Conservation (phyloP, 1,284 basidiomycete genomes). For the Moesziomyces parantarcticus region DNA sequence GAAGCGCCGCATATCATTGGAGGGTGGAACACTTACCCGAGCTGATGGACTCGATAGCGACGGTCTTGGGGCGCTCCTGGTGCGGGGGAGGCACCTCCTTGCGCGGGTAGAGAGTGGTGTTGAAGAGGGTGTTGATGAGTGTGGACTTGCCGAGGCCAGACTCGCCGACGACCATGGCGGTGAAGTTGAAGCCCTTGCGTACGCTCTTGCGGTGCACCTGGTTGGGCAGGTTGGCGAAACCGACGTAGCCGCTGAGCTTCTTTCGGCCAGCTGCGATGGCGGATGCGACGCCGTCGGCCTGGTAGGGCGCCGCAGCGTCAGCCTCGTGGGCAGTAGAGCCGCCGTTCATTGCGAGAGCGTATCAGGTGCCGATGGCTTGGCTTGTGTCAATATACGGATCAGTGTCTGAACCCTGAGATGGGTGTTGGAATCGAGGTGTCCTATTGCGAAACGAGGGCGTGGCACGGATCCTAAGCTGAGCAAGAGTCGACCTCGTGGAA, state of each 20-base stretch:
- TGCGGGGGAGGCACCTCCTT: slow-evolving; percentile 63
- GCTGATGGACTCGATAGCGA: slow-evolving; percentile 67
- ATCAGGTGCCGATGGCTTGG: neutral
- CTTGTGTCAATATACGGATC: neutral
- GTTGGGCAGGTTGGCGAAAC: slow-evolving; percentile 67
- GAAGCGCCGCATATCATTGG: neutral
- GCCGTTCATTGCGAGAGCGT: slow-evolving; percentile 26
- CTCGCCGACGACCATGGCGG: slow-evolving; percentile 66
- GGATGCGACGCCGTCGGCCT: slow-evolving; percentile 5
- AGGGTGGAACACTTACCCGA: slow-evolving; percentile 43
- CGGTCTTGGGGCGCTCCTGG: slow-evolving; percentile 63
- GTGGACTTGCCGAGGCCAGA: slow-evolving; percentile 68
- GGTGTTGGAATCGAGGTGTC: no score
- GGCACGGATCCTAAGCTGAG: no score
- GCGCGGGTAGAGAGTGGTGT: slow-evolving; percentile 66
- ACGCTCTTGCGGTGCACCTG: slow-evolving; percentile 65
- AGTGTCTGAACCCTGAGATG: no score
- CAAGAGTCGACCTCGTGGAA: no score
- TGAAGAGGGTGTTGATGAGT: slow-evolving; percentile 67
- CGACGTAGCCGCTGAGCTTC: slow-evolving; percentile 66
- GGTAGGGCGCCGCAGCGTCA: slow-evolving; percentile 16
- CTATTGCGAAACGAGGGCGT: no score
- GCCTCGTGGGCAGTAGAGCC: slow-evolving; percentile 14
- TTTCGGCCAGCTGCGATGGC: slow-evolving; percentile 31
- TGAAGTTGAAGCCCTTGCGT: slow-evolving; percentile 66